Conservation (phyloP, 768 basidiomycete species). For the Russula virescens region DNA sequence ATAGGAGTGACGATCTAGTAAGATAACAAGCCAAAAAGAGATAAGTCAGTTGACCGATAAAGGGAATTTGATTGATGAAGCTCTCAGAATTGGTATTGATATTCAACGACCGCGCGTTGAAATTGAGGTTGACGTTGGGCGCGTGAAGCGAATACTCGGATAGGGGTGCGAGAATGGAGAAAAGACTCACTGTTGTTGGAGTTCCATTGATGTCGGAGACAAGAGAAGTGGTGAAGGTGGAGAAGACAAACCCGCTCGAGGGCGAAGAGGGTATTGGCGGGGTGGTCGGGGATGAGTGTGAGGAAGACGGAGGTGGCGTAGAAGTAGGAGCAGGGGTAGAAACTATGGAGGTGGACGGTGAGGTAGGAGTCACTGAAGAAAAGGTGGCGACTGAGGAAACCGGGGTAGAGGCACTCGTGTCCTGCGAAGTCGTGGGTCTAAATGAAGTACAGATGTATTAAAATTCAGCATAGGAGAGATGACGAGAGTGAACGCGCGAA, state of each 20-base stretch:
- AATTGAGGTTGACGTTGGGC: background rate
- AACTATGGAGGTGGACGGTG: background rate
- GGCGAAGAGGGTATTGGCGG: background rate
- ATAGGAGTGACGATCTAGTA: conserved; percentile 19
- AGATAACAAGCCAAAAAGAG: background rate
- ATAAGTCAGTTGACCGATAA: background rate
- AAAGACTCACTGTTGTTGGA: conserved; percentile 19
- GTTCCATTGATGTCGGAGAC: conserved; percentile 16
- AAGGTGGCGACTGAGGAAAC: background rate
- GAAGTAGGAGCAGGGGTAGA: background rate
- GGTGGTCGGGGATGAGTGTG: background rate
- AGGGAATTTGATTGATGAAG: background rate
- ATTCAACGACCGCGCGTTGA: background rate
- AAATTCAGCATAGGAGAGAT: no score
- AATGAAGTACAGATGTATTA: background rate
- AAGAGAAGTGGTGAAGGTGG: conserved; percentile 15
- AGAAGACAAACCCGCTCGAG: conserved; percentile 7
- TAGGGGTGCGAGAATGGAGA: background rate
- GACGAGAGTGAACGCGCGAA: background rate
- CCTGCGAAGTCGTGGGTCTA: background rate
- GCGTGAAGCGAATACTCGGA: background rate
- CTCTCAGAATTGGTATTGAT: no score
- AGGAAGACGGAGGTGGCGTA: background rate
- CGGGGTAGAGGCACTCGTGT: background rate
- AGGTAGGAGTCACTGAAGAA: background rate